Conservation (phyloP, 2,329 filamentous ascomycete species). For the Hymenotorrendiella dingleyae region DNA sequence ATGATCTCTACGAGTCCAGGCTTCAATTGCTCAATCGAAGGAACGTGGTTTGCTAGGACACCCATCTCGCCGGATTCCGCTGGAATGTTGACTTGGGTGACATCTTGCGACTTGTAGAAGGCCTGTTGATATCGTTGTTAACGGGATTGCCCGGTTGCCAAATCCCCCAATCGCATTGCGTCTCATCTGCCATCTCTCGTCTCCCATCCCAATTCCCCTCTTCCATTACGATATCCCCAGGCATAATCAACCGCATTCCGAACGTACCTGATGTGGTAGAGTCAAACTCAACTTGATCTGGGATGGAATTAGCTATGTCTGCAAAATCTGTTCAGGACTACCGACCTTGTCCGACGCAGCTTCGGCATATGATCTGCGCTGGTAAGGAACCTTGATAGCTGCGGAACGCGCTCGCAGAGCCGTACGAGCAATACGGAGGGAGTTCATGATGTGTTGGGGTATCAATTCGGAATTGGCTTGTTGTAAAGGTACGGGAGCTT, state of each 20-base stretch:
- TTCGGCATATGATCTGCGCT: constrained; percentile 88
- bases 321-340: constrained; percentile 20
- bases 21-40: constrained; percentile 98
- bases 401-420: constrained; percentile 79
- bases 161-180: background rate
- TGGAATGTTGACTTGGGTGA: constrained; percentile 96
- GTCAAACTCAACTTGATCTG: constrained; percentile 96
- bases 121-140: constrained; percentile 52
- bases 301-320: constrained; percentile 23
- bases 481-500: constrained; percentile 24
- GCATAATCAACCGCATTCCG: constrained; percentile 6
- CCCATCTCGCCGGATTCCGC: constrained; percentile 99
- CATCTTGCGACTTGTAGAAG: constrained; percentile 61
- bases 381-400: constrained; percentile 67
- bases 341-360: constrained; percentile 74
- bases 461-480: constrained; percentile 37
- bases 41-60: constrained; percentile 98
- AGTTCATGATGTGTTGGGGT: constrained; percentile 68
- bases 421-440: constrained; percentile 84
- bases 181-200: background rate
- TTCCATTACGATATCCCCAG: too few species aligned
- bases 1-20: constrained; percentile 92
- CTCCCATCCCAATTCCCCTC: background rate
- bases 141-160: constrained; percentile 21
- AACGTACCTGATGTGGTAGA: constrained; percentile 93